Evolutionary conservation across 2,329 filamentous ascomycete genomes (phyloP).

Genomic region (Myriosclerotinia curreyana): DNA sequence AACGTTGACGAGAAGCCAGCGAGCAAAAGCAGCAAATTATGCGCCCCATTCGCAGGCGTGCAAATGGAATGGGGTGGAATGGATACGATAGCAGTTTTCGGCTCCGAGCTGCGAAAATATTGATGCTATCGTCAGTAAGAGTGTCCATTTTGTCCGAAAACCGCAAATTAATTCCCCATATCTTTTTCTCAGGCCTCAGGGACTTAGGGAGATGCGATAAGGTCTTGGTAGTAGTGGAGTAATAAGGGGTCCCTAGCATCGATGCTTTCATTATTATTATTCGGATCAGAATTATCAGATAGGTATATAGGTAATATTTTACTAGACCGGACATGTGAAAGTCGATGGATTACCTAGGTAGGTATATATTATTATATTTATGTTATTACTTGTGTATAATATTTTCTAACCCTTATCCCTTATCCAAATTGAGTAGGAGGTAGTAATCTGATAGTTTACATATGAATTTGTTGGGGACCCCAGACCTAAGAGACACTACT

Average conservation of each 20-base stretch:
- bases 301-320: too few relatives aligned
- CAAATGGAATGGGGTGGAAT: neutral
- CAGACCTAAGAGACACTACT: conserved; percentile 14
- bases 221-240: conserved; percentile 8
- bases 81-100: too few relatives aligned
- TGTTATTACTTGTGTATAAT: conserved; percentile 1
- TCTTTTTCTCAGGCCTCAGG: too few relatives aligned
- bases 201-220: conserved; percentile 14
- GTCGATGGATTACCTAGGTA: neutral
- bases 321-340: conserved; percentile 4
- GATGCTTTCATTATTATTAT: conserved; percentile 4
- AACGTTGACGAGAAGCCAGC: neutral
- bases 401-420: neutral
- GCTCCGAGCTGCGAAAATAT: conserved; percentile 7
- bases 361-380: too few relatives aligned
- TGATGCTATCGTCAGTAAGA: conserved; percentile 7
- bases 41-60: conserved; percentile 9
- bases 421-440: conserved; percentile 10
- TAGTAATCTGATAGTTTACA: neutral
- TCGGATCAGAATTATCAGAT: conserved; percentile 4
- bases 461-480: conserved; percentile 10
- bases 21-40: conserved; percentile 1
- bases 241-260: conserved; percentile 2
- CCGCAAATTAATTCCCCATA: conserved; percentile 12
- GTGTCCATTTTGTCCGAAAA: neutral